Conservation (phyloP, 176 grass and related monocot species). For the Dactylis glomerata region DNA sequence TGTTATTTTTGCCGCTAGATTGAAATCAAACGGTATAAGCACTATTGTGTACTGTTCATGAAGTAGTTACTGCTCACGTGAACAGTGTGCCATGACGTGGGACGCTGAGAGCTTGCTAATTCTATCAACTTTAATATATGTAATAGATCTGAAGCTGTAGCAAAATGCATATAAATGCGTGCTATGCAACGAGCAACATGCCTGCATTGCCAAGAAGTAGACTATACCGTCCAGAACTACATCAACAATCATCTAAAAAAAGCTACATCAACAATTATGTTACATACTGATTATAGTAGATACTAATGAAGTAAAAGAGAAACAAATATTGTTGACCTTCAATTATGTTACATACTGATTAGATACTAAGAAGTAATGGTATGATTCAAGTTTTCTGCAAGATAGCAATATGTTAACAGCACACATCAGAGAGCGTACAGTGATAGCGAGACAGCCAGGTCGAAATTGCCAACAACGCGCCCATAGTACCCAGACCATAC, state of each 20-base stretch:
- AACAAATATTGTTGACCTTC: conserved; percentile 13
- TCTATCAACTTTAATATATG: background rate
- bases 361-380: background rate
- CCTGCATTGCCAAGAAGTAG: background rate
- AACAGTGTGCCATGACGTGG: no score
- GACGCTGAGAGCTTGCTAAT: no score
- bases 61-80: no score
- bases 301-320: background rate
- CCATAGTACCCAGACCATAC: conserved; percentile 77
- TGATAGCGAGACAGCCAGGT: conserved; percentile 85
- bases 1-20: no score
- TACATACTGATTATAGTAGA: no score
- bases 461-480: conserved; percentile 64
- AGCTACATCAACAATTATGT: no score
- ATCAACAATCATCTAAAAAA: no score
- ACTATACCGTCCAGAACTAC: no score
- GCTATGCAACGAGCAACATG: background rate
- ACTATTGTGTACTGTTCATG: no score
- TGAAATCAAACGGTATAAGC: no score
- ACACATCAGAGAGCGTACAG: conserved; percentile 33
- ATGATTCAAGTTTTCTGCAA: conserved; percentile 12
- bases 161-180: background rate
- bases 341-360: no score
- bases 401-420: background rate
- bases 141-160: conserved; percentile 3